phyloP scores from a whole-genome alignment of 2,329 filamentous ascomycete genomes.

The Tolypocladium inflatum region DNA sequence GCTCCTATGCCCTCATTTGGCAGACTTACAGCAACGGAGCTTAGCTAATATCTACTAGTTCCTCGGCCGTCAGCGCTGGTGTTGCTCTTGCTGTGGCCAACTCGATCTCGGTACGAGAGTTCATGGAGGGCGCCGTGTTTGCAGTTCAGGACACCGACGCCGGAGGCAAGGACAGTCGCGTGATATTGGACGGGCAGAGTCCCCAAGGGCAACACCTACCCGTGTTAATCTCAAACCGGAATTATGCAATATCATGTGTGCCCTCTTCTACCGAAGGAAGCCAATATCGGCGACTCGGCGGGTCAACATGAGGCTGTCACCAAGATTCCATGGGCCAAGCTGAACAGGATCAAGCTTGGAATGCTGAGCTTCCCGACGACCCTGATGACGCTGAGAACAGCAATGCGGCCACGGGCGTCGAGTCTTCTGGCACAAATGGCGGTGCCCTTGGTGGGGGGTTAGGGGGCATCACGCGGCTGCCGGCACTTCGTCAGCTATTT shows the following conservation, averaged over 20 bases:
- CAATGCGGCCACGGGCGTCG: too few relatives aligned
- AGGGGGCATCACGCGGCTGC: too few relatives aligned
- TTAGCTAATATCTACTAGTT: background rate
- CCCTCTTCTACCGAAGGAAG: background rate
- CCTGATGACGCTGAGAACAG: background rate
- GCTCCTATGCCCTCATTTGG: background rate
- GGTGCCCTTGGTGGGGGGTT: too few relatives aligned
- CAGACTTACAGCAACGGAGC: background rate
- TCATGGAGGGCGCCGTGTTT: background rate
- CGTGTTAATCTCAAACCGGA: background rate
- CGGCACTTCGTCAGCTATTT: too few relatives aligned
- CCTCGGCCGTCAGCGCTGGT: background rate
- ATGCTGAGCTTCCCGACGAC: background rate
- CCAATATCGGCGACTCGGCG: background rate
- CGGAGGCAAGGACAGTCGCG: background rate
- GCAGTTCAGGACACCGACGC: background rate
- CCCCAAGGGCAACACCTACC: background rate
- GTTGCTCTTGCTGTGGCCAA: background rate
- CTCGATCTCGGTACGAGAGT: background rate
- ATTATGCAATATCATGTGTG: background rate
- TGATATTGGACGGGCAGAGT: background rate
- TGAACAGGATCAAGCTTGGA: background rate
- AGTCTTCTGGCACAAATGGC: background rate
- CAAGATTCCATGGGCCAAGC: background rate
- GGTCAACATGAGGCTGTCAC: background rate